A percentile compares a stretch with the other conserved stretches of the same genome.
Evolutionary conservation across 306 rosid genomes (phyloP).

Genomic region (Urtica urens): DNA sequence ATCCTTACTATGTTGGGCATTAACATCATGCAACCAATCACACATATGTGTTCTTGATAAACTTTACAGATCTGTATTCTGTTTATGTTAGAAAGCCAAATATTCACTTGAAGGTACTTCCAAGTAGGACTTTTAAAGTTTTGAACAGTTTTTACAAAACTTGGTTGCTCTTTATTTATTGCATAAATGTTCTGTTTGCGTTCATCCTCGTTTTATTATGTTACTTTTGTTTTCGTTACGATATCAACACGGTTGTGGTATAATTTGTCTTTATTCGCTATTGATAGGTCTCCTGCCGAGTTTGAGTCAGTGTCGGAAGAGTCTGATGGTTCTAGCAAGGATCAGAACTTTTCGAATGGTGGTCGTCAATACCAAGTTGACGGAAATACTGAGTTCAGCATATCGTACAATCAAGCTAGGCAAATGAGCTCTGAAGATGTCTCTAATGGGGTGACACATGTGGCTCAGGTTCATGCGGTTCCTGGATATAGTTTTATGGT

Average conservation of each 20-base stretch:
- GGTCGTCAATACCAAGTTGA: constrained; percentile 38
- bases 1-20: too few relatives aligned
- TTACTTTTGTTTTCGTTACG: constrained; percentile 2
- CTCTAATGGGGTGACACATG: constrained; percentile 28
- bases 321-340: constrained; percentile 44
- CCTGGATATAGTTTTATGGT: constrained; percentile 41
- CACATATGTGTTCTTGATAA: too few relatives aligned
- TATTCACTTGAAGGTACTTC: too few relatives aligned
- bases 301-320: constrained; percentile 55
- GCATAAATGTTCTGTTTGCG: too few relatives aligned
- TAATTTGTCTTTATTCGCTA: constrained; percentile 20
- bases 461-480: constrained; percentile 28
- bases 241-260: constrained; percentile 10
- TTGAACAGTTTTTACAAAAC: too few relatives aligned
- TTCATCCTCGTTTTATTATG: neutral
- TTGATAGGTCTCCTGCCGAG: constrained; percentile 65
- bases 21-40: too few relatives aligned
- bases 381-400: constrained; percentile 47
- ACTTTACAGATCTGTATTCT: too few relatives aligned
- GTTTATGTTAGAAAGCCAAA: too few relatives aligned
- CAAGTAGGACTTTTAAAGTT: too few relatives aligned
- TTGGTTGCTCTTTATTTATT: neutral
- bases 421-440: constrained; percentile 21
- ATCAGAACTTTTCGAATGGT: constrained; percentile 31
- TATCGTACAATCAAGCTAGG: constrained; percentile 46